Base-by-base conservation (phyloP, 257 asterid species). In the Catharanthus roseus region DNA sequence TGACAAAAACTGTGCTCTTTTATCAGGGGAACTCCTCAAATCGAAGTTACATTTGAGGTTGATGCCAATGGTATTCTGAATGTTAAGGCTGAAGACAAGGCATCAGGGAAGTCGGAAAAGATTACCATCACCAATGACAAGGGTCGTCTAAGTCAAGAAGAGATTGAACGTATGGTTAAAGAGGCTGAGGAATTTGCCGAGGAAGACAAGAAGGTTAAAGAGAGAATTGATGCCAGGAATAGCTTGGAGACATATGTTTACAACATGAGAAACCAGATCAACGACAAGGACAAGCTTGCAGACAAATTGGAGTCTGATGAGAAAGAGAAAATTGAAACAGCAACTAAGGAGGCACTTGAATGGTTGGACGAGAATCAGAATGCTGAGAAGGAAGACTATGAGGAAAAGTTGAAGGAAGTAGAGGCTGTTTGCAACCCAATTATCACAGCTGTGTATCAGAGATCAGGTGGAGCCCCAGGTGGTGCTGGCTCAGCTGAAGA, bases 11-110 rank as follows among this genome's bases (percentile, higher is more conserved):
- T 2, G 41, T 69, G 23, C 31, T 54, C 65, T 3, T 42, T 39
- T 16, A 55, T 77, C 85, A 90, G 95, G 83, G 96, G 96, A 62
- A 87, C 95, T 41, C 95, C 97, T 70, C 96, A 91, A 70, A 91
- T 89, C 2, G 97, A 91, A 71, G 96, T 91, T 0, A 91, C 97
- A 9, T 91, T 91, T 19, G 96, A 89, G 66, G 95, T 89, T 0
- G 97, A 89, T 42, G 91, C 96, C 65, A 87, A 91, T 18, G 93
- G 96, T 49, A 91, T 91, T 38, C 79, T 86, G 9, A 82, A 84
- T 38, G 87, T 86, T n/a, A 82, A 75, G 72, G 91, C 91, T 1
- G 89, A 84, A 51, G 91, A 86, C 76, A 86, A 84, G 75, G 91
- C 89, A 61, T 77, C 87, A 24, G 86, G 84, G 18, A 79, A 81